Evolutionary conservation across 2,329 filamentous ascomycete genomes (phyloP), one percentile per base, ranked within the genome.

Genomic region (Alternaria sp.): DNA sequence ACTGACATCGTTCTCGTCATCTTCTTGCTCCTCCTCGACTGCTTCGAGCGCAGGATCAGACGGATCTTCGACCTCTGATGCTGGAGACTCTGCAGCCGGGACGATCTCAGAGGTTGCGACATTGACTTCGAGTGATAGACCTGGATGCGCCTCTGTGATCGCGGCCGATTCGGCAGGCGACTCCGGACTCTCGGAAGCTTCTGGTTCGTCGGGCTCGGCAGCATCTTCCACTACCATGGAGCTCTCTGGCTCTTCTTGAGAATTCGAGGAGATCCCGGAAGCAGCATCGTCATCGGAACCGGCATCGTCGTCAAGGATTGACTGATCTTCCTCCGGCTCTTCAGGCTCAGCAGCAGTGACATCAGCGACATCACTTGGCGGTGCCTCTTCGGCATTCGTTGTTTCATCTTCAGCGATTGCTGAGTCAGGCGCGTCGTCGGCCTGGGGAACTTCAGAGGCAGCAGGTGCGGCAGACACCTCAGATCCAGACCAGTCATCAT

Each of bases 401-500:
- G 49, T 44, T 43, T 57, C 64, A 56, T 57, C 54, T 21, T 57
- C 47, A 43, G 21, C 44, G 30, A 21, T 17, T 50, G 28, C 49
- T 25, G 64, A 57, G 26, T 54, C 51, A 36, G 25, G 47, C 36
- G 47, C 30, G n/a, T 54, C 61, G 13, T 21, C 43, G 43, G 21
- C 54, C n/a, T 57, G 25, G 21, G 57, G 54, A 15, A 28, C 52
- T 50, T 63, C 60, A 15, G 23, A 49, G 30, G 21, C 60, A 43
- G 30, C 21, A 8, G 57, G 21, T 26, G 51, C 26, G 4, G 49
- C 46, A 40, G 65, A 63, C n/a, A 61, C 50, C 19, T 66, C 65
- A 30, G 65, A 66, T 9, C n/a, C 50, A 43, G 65, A 68, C 36
- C 54, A 59, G 57, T 60, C 49, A 21, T 61, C 55, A 6, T 59